Conservation (phyloP, 352 stramenopile genomes). For the Globisporangium takayamanum region DNA sequence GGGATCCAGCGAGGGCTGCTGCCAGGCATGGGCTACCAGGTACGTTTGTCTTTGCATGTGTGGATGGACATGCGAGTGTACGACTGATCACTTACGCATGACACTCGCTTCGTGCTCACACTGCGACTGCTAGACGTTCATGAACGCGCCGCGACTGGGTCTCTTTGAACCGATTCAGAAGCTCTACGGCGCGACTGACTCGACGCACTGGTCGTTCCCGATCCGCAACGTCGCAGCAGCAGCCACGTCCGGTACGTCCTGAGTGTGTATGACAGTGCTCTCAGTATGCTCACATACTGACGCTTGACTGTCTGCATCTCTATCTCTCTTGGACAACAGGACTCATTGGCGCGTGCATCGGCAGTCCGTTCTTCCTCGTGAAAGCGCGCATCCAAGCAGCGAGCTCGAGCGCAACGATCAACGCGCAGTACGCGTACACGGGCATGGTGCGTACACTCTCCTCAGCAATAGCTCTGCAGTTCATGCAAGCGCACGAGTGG, state of each 20-base stretch:
- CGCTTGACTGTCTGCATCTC: constrained; percentile 1
- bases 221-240: constrained; percentile 71
- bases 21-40: constrained; percentile 77
- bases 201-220: constrained; percentile 62
- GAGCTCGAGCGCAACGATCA: constrained; percentile 65
- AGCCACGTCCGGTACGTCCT: constrained; percentile 46
- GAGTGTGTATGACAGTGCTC: background rate
- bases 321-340: constrained; percentile 18
- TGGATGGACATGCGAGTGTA: background rate
- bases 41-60: constrained; percentile 6
- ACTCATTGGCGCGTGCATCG: constrained; percentile 68
- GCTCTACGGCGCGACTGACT: constrained; percentile 75
- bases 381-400: constrained; percentile 82
- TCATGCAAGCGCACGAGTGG: too few relatives aligned
- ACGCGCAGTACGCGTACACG: constrained; percentile 79
- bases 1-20: constrained; percentile 78
- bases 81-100: background rate
- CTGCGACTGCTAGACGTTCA: constrained; percentile 30
- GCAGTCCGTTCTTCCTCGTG: constrained; percentile 82
- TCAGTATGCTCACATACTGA: background rate
- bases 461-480: background rate
- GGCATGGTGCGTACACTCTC: constrained; percentile 50
- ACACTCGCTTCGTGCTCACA: background rate
- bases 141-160: constrained; percentile 75
- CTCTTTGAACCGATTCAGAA: constrained; percentile 78